Evolutionary conservation across 1,284 basidiomycete genomes (phyloP).

Genomic region (Irpex sp.): DNA sequence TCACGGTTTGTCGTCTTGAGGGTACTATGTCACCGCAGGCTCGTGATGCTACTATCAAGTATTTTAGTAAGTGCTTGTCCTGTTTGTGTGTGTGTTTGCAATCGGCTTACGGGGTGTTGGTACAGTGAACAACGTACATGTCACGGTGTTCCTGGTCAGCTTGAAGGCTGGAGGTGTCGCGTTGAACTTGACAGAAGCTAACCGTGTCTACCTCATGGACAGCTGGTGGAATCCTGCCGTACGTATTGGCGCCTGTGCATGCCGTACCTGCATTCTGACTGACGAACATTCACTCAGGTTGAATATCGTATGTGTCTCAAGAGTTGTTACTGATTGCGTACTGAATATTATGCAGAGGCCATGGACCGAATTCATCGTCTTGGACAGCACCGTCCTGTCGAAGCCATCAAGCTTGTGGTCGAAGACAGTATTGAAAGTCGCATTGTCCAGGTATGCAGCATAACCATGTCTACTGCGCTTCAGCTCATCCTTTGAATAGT

Average conservation of each 20-base stretch:
- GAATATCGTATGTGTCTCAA: constrained; percentile 58
- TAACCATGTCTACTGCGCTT: neutral
- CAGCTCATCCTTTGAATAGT: constrained; percentile 33
- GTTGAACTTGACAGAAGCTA: constrained; percentile 90
- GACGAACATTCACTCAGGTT: constrained; percentile 34
- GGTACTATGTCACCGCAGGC: constrained; percentile 98
- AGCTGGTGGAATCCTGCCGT: constrained; percentile 93
- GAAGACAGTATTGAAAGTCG: constrained; percentile 97
- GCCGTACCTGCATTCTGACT: constrained; percentile 8
- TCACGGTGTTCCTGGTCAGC: constrained; percentile 95
- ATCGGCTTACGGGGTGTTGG: neutral
- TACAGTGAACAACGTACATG: constrained; percentile 87
- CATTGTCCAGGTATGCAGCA: constrained; percentile 64
- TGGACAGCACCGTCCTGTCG: constrained; percentile 89
- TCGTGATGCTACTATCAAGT: constrained; percentile 90
- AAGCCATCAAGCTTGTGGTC: constrained; percentile 91
- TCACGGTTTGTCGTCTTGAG: constrained; percentile 89
- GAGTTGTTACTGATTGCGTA: constrained; percentile 5
- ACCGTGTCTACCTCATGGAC: constrained; percentile 89
- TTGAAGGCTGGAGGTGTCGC: constrained; percentile 97
- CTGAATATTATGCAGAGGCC: constrained; percentile 60
- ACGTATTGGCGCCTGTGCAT: constrained; percentile 18
- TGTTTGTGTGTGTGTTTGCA: neutral
- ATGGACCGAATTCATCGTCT: constrained; percentile 96
- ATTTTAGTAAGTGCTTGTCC: constrained; percentile 70